These are phyloP conservation scores for Delitschia confertaspora DNA, from an alignment of 495 filamentous ascomycete species.

Conservation along the genomic window DNA sequence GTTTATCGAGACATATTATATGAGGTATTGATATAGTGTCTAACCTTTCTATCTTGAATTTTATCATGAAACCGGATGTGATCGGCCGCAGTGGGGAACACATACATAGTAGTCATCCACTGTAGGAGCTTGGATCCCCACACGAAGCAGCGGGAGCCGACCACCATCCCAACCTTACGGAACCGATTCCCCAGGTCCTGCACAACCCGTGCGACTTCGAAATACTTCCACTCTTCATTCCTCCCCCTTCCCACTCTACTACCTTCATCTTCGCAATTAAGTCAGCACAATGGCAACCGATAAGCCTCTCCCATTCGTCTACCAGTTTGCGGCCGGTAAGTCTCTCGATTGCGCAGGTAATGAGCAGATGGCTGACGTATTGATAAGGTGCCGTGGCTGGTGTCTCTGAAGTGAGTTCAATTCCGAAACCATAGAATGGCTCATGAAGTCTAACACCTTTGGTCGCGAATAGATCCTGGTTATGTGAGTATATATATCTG, in stretches of 20 bases:
- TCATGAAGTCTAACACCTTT: slow-evolving; percentile 14
- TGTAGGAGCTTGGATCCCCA: no score
- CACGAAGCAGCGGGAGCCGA: no score
- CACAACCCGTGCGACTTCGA: no score
- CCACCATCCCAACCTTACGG: no score
- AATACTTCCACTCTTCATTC: no score
- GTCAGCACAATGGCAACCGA: slow-evolving; percentile 51
- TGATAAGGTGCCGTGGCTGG: slow-evolving; percentile 78
- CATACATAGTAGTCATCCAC: no score
- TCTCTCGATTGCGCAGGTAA: slow-evolving; percentile 23
- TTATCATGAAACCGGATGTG: no score
- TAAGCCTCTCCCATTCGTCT: slow-evolving; percentile 71
- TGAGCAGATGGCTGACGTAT: slow-evolving; percentile 6
- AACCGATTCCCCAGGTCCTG: no score
- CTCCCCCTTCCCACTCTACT: slow-evolving; percentile 2
- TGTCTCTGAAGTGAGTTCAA: slow-evolving; percentile 70
- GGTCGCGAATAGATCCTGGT: slow-evolving; percentile 59
- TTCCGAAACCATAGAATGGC: background rate
- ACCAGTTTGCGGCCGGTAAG: slow-evolving; percentile 75
- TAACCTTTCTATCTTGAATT: no score
- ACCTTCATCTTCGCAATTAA: slow-evolving; percentile 1
- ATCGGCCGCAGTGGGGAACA: no score
- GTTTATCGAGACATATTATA: no score
- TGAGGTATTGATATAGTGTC: no score
- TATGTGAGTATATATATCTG: slow-evolving; percentile 55